Evolutionary conservation across 495 filamentous ascomycete species (phyloP), one percentile per base, ranked within the genome.

Genomic region (Lasiosphaeriaceae sp.): DNA sequence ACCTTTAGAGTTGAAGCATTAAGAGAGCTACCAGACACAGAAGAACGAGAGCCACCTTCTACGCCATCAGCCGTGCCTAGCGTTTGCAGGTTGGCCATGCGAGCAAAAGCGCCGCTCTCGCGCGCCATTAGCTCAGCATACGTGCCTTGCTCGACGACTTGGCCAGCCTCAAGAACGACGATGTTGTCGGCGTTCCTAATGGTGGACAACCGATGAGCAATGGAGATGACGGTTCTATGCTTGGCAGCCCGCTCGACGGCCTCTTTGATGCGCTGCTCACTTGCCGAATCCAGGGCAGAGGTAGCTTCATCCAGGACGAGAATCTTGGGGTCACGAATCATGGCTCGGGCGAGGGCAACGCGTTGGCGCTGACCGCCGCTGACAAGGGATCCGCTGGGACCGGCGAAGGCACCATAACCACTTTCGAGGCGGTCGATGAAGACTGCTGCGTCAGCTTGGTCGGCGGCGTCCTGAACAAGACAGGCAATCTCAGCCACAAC

Each of bases 151-250:
- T 97, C 92, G 29, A 92, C 77, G 58, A 96, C 92, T 16, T 78
- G 64, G 41, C 92, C 92, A 49, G 86, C 74, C 20, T 83, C 79
- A 82, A 97, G 88, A 56, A 96, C 90, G n/a, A 96, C 88, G 56
- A 97, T 97, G 65, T 96, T 96, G 66, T 96, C 86, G 0, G 91
- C 91, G 51, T 86, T 80, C 66, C 88, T 92, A 74, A 97, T 93
- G n/a, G 93, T 97, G 0, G 89, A 93, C n/a, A 97, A 80, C 50
- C 93, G 85, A 70, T 97, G 92, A 22, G 93, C 93, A 64, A 97
- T 96, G 12, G 92, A 86, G 61, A 96, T 92, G 11, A 92, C 96
- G 2, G 92, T 97, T 46, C 92, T 81, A 26, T 89, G 90, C 60
- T 88, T 77, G 22, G 90, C 83, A 29, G 89, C 92, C 41, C 80